These are phyloP conservation scores for Auricularia sp. DNA, from an alignment of 768 basidiomycete genomes.

Conservation along the genomic window DNA sequence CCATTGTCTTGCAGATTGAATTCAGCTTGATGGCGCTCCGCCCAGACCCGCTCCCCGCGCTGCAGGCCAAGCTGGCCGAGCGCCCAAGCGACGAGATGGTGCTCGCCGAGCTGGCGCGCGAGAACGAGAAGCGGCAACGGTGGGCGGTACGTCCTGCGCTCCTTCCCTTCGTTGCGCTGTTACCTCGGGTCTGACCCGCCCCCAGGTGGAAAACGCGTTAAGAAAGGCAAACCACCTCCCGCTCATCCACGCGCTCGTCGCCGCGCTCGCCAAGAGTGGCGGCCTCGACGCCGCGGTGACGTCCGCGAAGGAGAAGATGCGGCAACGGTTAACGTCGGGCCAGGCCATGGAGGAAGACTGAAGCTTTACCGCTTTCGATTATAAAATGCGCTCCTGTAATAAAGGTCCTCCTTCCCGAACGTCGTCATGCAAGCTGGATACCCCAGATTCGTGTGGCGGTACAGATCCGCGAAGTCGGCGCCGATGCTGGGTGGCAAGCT, in stretches of 20 bases:
- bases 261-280: constrained; percentile 63
- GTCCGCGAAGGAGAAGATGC: constrained; percentile 34
- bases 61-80: constrained; percentile 49
- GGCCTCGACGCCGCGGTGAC: constrained; percentile 44
- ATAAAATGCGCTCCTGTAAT: too few species aligned
- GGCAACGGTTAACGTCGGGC: constrained; percentile 32
- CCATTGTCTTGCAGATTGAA: constrained; percentile 47
- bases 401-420: too few species aligned
- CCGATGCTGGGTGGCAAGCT: too few species aligned
- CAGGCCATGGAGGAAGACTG: constrained; percentile 30
- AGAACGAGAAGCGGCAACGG: constrained; percentile 64
- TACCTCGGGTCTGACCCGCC: background rate
- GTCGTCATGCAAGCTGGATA: too few species aligned
- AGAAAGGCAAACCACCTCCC: constrained; percentile 84
- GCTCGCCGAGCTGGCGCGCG: constrained; percentile 47
- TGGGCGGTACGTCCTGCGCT: constrained; percentile 58
- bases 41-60: constrained; percentile 63
- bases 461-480: too few species aligned
- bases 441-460: too few species aligned
- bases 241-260: constrained; percentile 62
- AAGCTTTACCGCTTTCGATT: background rate
- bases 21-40: constrained; percentile 87
- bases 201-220: constrained; percentile 78
- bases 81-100: constrained; percentile 41
- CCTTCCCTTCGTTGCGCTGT: background rate